Evolutionary conservation across 768 basidiomycete genomes (phyloP).

Genomic region (Aureoboletus auriporus): DNA sequence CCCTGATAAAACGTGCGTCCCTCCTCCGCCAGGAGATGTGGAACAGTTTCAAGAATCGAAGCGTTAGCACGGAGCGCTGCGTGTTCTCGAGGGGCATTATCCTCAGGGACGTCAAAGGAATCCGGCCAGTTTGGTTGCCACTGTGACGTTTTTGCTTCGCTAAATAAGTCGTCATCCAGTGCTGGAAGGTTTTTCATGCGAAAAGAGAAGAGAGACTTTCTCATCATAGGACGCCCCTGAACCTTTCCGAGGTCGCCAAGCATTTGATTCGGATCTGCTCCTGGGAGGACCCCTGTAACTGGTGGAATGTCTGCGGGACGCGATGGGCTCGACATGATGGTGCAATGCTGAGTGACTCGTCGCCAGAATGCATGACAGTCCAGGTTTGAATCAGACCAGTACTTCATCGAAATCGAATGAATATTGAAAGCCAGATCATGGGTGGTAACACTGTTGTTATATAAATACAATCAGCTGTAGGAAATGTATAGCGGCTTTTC

Average conservation of each 20-base stretch:
- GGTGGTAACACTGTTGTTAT: too few relatives aligned
- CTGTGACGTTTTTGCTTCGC: conserved; percentile 22
- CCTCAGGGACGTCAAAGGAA: conserved; percentile 18
- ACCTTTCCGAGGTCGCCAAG: conserved; percentile 7
- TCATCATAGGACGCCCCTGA: conserved; percentile 1
- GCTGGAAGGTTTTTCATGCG: conserved; percentile 8
- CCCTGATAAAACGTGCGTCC: conserved; percentile 29
- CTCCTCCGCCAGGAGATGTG: conserved; percentile 7
- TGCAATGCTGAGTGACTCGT: neutral
- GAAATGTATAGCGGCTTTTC: conserved; percentile 15
- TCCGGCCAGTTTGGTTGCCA: conserved; percentile 22
- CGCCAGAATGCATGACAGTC: neutral
- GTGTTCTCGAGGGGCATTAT: conserved; percentile 11
- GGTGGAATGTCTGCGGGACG: neutral
- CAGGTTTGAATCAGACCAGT: conserved; percentile 13
- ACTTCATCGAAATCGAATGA: too few relatives aligned
- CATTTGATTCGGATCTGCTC: neutral
- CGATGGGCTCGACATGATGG: conserved; percentile 11
- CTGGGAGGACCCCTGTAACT: neutral
- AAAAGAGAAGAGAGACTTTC: conserved; percentile 14
- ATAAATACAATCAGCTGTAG: too few relatives aligned
- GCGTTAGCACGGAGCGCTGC: conserved; percentile 7
- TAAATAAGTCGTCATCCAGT: conserved; percentile 24
- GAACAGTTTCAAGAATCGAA: neutral
- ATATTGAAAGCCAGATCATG: too few relatives aligned